Base-by-base conservation (phyloP, 768 basidiomycete species). In the Podaxis sp. region DNA sequence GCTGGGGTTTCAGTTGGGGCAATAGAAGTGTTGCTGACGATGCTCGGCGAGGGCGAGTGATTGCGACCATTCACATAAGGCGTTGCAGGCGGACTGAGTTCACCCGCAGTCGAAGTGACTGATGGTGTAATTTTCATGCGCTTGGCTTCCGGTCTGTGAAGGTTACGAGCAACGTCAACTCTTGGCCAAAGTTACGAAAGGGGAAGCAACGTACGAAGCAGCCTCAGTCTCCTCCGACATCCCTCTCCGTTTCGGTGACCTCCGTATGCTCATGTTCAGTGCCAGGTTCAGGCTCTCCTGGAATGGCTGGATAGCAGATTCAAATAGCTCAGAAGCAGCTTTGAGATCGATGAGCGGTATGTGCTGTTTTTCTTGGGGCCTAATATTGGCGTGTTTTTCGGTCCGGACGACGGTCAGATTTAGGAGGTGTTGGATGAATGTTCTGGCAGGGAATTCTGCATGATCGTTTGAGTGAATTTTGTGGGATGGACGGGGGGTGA, bases 361-460 rank as follows among this genome's bases (percentile, higher is more conserved):
- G 38, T 56, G 61, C 52, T 59, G 62, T 36, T 24, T 64, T 49
- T 53, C 46, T 17, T 56, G 33, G 36, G 61, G 12, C 50, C 24
- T 38, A 28, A 12, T 66, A 38, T 52, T 66, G 61, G 26, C 69
- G 58, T 61, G 66, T 65, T 56, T 66, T 49, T 74, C 69, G 37
- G 71, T 62, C 20, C 77, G 71, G 20, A 72, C 72, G 64, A 76
- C 74, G 10, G 72, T 75, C 28, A 86, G 72, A 33, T 76, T 74
- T 62, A 79, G 78, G 3, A 86, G 68, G 46, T 84, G 82, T 28
- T 82, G 79, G 20, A 85, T 66, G 66, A 87, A 85, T 17, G 77
- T 75, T 38, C 74, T 71, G 6, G 79, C 68, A n/a, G 82, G 82
- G 64, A 83, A 84, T 20, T 78, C 80, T 82, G 56, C 1, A 57